Percentiles rank a stretch among this genome's conserved stretches.
These are phyloP conservation scores for Ceratocystis destructans DNA, from an alignment of 2,329 filamentous ascomycete species.

Conservation along the genomic window DNA sequence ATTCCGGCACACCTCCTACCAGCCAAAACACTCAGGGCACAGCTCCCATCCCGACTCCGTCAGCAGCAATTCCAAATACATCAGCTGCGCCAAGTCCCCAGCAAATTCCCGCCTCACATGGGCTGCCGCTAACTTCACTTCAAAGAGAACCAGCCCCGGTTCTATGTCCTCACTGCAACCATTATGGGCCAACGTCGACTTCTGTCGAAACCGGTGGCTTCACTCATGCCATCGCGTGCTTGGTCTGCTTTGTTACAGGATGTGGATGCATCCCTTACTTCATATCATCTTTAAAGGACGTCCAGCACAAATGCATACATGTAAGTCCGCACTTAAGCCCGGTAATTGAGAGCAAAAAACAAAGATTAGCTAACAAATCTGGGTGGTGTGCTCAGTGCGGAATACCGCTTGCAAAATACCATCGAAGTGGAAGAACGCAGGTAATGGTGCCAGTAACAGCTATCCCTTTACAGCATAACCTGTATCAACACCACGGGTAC, in stretches of 20 bases:
- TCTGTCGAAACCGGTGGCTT: constrained; percentile 16
- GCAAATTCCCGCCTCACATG: neutral
- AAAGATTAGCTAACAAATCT: constrained; percentile 13
- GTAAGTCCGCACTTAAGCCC: constrained; percentile 6
- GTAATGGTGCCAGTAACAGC: constrained; percentile 20
- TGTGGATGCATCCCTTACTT: constrained; percentile 23
- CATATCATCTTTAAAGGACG: constrained; percentile 21
- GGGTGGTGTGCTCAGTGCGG: constrained; percentile 19
- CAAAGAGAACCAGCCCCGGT: constrained; percentile 20
- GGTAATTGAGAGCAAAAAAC: too few species aligned
- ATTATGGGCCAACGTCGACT: constrained; percentile 16
- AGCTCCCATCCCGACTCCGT: neutral
- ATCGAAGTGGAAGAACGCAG: constrained; percentile 23
- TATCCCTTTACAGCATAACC: constrained; percentile 8
- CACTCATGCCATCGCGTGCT: constrained; percentile 21
- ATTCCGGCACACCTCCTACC: neutral
- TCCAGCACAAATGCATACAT: constrained; percentile 21
- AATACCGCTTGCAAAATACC: constrained; percentile 23
- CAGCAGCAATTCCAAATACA: neutral
- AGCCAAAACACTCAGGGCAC: neutral
- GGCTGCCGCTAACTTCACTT: constrained; percentile 19
- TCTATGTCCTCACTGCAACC: constrained; percentile 22
- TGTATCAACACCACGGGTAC: constrained; percentile 2
- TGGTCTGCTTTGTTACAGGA: constrained; percentile 21
- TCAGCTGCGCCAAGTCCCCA: neutral